phyloP scores from a whole-genome alignment of 108 stramenopile genomes.

The Stephanodiscus minutulus region DNA sequence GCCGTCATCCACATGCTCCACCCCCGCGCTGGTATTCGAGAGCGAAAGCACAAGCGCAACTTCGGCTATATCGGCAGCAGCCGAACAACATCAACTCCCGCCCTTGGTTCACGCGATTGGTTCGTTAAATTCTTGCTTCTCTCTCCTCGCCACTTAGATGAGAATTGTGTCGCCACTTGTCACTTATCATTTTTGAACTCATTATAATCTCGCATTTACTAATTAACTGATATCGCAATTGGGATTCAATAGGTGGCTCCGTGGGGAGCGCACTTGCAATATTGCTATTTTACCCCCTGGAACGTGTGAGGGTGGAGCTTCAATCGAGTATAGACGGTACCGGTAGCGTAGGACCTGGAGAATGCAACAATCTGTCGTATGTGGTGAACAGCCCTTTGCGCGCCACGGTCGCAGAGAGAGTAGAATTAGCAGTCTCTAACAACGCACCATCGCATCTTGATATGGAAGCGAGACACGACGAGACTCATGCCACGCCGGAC shows the following conservation, averaged over 20 bases:
- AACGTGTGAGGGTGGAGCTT: constrained; percentile 71
- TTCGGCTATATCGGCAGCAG: background rate
- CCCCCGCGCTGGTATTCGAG: background rate
- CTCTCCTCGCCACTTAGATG: background rate
- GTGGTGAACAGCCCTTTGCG: background rate
- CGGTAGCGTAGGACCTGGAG: background rate
- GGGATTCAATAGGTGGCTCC: constrained; percentile 50
- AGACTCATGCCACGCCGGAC: background rate
- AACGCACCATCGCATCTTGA: background rate
- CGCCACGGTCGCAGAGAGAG: background rate
- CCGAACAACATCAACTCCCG: constrained; percentile 12
- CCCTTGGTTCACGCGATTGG: constrained; percentile 67
- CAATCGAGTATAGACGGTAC: constrained; percentile 27
- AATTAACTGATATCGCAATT: background rate
- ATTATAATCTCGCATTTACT: background rate
- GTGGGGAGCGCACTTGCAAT: constrained; percentile 74
- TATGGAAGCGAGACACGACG: background rate
- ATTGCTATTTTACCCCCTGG: constrained; percentile 76
- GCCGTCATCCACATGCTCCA: no score
- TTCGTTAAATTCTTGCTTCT: constrained; percentile 2
- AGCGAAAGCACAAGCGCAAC: background rate
- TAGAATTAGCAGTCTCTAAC: background rate
- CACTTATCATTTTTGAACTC: background rate
- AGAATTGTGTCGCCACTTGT: background rate
- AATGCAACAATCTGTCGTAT: background rate